These are phyloP conservation scores for Lasiosphaeria miniovina DNA, from an alignment of 495 filamentous ascomycete species.

Conservation along the genomic window DNA sequence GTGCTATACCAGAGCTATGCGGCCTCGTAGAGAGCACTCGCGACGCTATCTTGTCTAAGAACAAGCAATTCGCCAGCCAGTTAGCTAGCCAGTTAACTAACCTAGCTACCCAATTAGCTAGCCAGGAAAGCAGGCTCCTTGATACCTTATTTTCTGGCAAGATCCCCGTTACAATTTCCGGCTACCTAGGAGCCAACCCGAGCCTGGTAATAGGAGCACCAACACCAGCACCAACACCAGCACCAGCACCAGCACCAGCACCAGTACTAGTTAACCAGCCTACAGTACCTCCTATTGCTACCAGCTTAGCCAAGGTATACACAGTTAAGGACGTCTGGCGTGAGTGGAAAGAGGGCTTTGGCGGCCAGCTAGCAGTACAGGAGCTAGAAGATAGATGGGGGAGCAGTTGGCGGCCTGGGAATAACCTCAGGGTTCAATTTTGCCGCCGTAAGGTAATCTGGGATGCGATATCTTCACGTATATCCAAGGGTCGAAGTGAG, in stretches of 20 bases:
- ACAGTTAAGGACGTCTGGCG: neutral
- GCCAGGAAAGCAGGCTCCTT: neutral
- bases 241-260: neutral
- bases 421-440: neutral
- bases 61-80: neutral
- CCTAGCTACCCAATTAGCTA: slow-evolving; percentile 1
- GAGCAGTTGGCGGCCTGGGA: neutral
- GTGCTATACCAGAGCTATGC: neutral
- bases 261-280: neutral
- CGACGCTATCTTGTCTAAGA: neutral
- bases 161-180: neutral
- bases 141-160: neutral
- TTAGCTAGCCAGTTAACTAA: slow-evolving; percentile 1
- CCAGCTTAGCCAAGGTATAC: neutral
- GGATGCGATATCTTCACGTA: too few species aligned
- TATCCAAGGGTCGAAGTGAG: too few species aligned
- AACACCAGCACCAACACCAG: too few species aligned
- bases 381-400: neutral
- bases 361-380: neutral
- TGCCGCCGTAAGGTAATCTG: slow-evolving; percentile 3
- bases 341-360: slow-evolving; percentile 1
- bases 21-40: neutral
- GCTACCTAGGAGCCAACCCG: too few species aligned
- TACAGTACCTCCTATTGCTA: slow-evolving; percentile 1
- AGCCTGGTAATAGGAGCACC: too few species aligned